These are phyloP conservation scores for sorghum (Sorghum bicolor) DNA, from an alignment of 176 grass and related monocot species.

Conservation along the genomic window DNA sequence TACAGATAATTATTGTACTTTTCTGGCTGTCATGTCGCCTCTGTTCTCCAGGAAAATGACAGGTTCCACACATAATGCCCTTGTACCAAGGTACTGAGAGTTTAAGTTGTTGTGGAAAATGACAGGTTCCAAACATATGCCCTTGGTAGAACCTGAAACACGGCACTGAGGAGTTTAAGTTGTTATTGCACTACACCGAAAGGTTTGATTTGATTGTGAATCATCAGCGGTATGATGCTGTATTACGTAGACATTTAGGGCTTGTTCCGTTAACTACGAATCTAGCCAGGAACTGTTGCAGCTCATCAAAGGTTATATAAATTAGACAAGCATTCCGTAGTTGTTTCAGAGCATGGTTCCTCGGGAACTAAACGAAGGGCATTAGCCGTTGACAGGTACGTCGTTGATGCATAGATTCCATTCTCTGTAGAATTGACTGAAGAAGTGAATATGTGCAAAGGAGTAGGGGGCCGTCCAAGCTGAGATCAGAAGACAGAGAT, in stretches of 20 bases:
- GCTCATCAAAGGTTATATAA: no score
- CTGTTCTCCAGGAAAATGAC: background rate
- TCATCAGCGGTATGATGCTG: background rate
- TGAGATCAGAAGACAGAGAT: conserved; percentile 1
- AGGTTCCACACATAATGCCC: background rate
- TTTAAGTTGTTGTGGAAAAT: conserved; percentile 2
- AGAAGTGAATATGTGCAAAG: conserved; percentile 25
- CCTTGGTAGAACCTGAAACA: background rate
- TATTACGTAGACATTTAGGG: background rate
- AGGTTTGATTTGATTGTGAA: conserved; percentile 17
- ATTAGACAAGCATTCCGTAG: no score
- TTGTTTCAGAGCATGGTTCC: no score
- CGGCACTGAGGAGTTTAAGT: background rate
- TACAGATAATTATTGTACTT: background rate
- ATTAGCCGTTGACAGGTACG: background rate
- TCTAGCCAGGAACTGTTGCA: no score
- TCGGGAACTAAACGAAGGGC: no score
- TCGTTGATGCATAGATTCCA: background rate
- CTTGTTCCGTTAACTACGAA: no score
- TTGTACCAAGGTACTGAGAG: background rate
- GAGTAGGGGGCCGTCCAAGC: background rate
- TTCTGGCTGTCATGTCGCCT: background rate
- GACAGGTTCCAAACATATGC: background rate
- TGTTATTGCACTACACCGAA: background rate
- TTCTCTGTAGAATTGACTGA: background rate